Conservation (phyloP, 1,284 basidiomycete genomes). For the Puccinia horiana region DNA sequence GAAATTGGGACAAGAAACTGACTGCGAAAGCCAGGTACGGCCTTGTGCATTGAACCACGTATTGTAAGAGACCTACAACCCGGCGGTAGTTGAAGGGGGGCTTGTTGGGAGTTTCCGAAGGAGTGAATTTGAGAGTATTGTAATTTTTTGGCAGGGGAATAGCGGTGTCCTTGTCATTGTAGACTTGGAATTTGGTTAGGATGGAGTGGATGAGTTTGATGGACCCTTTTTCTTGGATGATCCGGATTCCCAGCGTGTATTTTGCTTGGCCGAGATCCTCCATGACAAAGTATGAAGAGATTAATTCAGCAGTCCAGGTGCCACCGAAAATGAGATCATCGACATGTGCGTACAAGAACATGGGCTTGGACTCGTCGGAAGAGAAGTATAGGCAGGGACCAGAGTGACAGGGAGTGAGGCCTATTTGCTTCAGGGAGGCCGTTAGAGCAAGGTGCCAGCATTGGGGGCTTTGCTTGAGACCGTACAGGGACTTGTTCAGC, state of each 20-base stretch:
- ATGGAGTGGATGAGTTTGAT: background rate
- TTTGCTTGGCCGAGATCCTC: conserved; percentile 4
- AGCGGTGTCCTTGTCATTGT: background rate
- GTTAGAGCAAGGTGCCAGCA: conserved; percentile 1
- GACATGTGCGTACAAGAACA: conserved; percentile 8
- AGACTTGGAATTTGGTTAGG: background rate
- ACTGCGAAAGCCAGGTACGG: conserved; percentile 13
- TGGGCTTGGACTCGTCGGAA: background rate
- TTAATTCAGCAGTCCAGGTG: background rate
- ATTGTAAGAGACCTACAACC: background rate
- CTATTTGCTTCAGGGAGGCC: background rate
- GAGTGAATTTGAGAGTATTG: background rate
- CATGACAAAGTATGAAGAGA: background rate
- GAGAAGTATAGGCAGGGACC: conserved; percentile 22
- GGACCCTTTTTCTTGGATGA: background rate
- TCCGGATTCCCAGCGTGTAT: conserved; percentile 18
- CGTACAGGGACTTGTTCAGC: conserved; percentile 2
- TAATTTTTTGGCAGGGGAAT: conserved; percentile 6
- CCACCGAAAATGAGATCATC: conserved; percentile 19
- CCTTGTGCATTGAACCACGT: conserved; percentile 4
- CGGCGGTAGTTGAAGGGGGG: conserved; percentile 6
- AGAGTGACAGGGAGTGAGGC: background rate
- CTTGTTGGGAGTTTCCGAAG: background rate
- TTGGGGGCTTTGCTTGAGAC: conserved; percentile 14
- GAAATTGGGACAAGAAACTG: conserved; percentile 22